Base-by-base conservation (phyloP, 2,329 filamentous ascomycete genomes). In the Exophiala oligosperma region DNA sequence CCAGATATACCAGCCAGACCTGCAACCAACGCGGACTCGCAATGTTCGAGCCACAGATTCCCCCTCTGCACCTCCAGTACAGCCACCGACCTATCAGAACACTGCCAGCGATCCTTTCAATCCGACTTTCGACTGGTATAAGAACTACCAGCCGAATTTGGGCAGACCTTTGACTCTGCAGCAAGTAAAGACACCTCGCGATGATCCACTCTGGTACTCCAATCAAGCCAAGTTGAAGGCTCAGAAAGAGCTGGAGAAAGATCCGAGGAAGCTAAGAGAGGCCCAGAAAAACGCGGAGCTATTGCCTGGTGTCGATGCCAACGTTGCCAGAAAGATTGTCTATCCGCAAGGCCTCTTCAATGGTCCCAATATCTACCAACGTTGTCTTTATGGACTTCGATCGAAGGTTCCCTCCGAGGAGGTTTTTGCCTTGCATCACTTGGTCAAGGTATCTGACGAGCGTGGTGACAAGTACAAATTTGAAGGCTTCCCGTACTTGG, bases 381-480 rank as follows among this genome's bases (percentile, higher is more conserved):
- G 92, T 44, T 95, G 91, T 62, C 82, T 96, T 38, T 87, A 92
- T 66, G 88, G 92, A 3, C 77, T 99, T 26, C 89, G 90, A 62
- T 96, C 91, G 12, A 85, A 85, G 2, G 84, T 96, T 26, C 83
- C 83, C 2, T 83, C 87, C 11, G 93, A 99, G 71, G 89, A 97
- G 68, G 87, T 91, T n/a, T 97, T 95, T 74, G 93, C 92, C 0
- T 79, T 97, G 9, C 91, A 96, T 67, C 93, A 97, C 68, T 77
- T 97, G 3, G 92, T 97, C 59, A 96, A 96, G 71, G 97, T 97
- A 28, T 97, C 92, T 0, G 94, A 88, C 69, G 92, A 97, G 73
- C 85, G 92, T 44, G 93, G 93, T 47, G 94, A 97, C 71, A 96
- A 96, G 73, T 97, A 96, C 75, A 89, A 91, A 60, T 97, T 97